These are phyloP conservation scores for Cladosporium oxysporum DNA, from an alignment of 2,329 filamentous ascomycete genomes.

Conservation along the genomic window DNA sequence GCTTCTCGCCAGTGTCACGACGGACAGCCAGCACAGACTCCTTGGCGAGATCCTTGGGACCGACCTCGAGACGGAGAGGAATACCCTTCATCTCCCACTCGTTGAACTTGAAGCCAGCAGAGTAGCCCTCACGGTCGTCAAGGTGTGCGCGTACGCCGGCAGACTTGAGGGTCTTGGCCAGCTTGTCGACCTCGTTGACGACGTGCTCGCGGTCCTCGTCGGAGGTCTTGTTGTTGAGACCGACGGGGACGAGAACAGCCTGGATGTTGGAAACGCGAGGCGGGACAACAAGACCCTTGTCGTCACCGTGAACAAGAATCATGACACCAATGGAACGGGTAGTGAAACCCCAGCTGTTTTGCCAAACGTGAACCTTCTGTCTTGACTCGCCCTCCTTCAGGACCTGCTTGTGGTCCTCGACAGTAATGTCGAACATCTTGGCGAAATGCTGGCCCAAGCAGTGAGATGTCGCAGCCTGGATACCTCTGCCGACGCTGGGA, in stretches of 20 bases:
- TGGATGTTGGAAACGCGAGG: constrained; percentile 87
- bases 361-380: constrained; percentile 85
- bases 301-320: constrained; percentile 97
- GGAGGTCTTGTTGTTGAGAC: constrained; percentile 83
- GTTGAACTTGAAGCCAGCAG: constrained; percentile 97
- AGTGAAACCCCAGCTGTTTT: constrained; percentile 98
- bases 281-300: constrained; percentile 91
- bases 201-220: constrained; percentile 77
- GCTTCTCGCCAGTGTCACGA: constrained; percentile 82
- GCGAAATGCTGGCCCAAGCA: constrained; percentile 96
- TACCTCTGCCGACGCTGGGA: constrained; percentile 90
- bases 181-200: constrained; percentile 71
- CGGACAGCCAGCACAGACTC: constrained; percentile 81
- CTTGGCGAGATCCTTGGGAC: constrained; percentile 88
- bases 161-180: constrained; percentile 68
- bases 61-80: constrained; percentile 90
- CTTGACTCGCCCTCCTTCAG: constrained; percentile 70
- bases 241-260: constrained; percentile 85
- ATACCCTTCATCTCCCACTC: constrained; percentile 98
- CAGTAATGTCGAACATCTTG: constrained; percentile 98
- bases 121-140: constrained; percentile 85
- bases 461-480: constrained; percentile 94
- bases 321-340: constrained; percentile 97
- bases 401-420: constrained; percentile 76
- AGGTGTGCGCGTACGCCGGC: constrained; percentile 76